Base-by-base conservation (phyloP, 352 stramenopile species). In the Phytophthora fragariaefolia region DNA sequence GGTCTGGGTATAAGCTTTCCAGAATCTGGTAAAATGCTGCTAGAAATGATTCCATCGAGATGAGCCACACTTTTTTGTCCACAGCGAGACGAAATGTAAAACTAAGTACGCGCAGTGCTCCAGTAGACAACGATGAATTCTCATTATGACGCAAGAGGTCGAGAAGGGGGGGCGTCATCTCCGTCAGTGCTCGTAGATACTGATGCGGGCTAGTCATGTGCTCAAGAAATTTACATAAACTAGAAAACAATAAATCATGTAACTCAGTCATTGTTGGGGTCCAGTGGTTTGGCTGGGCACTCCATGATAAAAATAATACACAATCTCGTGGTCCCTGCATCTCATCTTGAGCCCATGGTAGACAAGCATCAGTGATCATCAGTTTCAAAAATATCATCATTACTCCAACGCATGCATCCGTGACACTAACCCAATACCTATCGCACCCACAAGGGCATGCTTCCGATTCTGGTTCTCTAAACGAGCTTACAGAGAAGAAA, bases 51-150 rank as follows among this genome's bases (percentile, higher is more conserved):
- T 63, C 64, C 34, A 68, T 58, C 43, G 49, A 63, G 34, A 72
- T 68, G 18, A 26, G 27, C 58, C 64, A 72, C 3, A 68, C 58
- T 45, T 72, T 72, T 10, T 67, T 67, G 36, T 68, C 64, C 12
- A 72, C 56, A 26, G 64, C 58, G 17, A 72, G 45, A 17, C 64
- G 58, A 49, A 64, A 68, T 9, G 49, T 47, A 17, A 68, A 51
- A 26, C 64, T 68, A 23, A 72, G 58, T n/a, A 72, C 42, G 2
- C 64, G 64, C 32, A 67, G 47, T 22, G 51, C 15, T 58, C 42
- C 58, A 22, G 58, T 27, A n/a, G 68, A 51, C 12, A 72, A 17
- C 15, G 51, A 58, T 22, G 40, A 3, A 30, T 46, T 49, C 10
- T 57, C 4, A 30, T 63, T 28, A 20, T 72, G 58, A 10, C 34